Conservation (phyloP, 1,139 yeast species). For the Meyerozyma athensensis region DNA sequence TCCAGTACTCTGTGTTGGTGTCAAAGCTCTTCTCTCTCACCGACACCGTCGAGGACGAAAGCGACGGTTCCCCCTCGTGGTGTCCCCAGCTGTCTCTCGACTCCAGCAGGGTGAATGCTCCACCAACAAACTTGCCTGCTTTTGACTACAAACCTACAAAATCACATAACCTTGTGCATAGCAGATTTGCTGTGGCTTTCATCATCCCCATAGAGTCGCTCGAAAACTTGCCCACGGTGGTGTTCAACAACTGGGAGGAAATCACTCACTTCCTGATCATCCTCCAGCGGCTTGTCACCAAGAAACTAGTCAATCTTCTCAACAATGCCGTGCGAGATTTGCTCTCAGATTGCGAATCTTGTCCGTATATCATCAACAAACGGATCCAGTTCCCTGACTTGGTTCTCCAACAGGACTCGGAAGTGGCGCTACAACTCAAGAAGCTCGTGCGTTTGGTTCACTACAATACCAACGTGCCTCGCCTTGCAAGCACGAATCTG, state of each 20-base stretch:
- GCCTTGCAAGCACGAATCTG: conserved; percentile 36
- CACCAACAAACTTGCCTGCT: conserved; percentile 8
- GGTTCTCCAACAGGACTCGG: conserved; percentile 40
- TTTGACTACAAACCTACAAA: conserved; percentile 2
- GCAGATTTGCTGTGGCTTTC: conserved; percentile 46
- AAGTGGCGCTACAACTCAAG: conserved; percentile 30
- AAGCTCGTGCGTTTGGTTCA: conserved; percentile 36
- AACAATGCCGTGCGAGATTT: conserved; percentile 3
- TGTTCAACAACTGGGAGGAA: conserved; percentile 48
- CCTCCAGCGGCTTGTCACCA: conserved; percentile 34
- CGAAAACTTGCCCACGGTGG: conserved; percentile 30
- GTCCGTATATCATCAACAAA: conserved; percentile 29
- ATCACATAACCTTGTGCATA: conserved; percentile 18
- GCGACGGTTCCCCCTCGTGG: conserved; percentile 24
- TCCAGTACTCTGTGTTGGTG: conserved; percentile 35
- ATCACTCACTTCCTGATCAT: conserved; percentile 36
- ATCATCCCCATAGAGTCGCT: conserved; percentile 41
- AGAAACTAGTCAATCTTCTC: conserved; percentile 29
- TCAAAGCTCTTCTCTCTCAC: conserved; percentile 43
- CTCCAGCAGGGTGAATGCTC: conserved; percentile 7
- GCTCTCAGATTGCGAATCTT: conserved; percentile 5
- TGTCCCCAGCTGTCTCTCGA: not conserved
- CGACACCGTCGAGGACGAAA: conserved; percentile 29
- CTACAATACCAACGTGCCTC: conserved; percentile 42
- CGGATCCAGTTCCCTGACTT: conserved; percentile 36